Evolutionary conservation across 306 rosid genomes (phyloP), one percentile per base, ranked within the genome.

Genomic region (Nissolia schottii): DNA sequence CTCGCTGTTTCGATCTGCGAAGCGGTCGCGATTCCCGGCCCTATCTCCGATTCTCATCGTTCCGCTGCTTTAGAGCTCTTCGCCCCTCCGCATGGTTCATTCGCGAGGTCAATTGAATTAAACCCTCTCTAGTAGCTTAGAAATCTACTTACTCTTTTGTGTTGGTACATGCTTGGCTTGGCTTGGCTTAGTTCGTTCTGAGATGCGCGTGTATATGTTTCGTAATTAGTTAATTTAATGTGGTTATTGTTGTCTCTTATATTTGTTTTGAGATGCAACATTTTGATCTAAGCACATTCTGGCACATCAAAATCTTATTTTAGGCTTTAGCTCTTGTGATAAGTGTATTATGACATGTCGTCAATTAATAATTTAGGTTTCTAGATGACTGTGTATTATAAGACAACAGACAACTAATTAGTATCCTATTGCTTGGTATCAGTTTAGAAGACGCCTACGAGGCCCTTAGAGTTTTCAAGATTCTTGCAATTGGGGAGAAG

Each of bases 381-480:
- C 38, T 48, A 40, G 43, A 25, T 46, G 20, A 22, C 23, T 34
- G 22, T 38, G 7, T 32, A 59, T 24, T 23, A n/a, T n/a, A n/a
- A n/a, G n/a, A n/a, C n/a, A n/a, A n/a, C n/a, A 55, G 50, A 14
- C 65, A 59, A 73, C 72, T 57, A 29, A 79, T 50, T 65, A 28
- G 23, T 35, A 11, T 74, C 5, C 22, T 79, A 6, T 71, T 18
- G 5, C 46, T 5, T 77, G 57, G 71, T 61, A 38, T 61, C 96
- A 95, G 99, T 83, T 76, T 91, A 45, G 96, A 95, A 82, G 90
- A 88, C 61, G 76, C 96, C 37, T 88, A 88, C 48, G 96, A 89
- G 82, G 96, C 92, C 16, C 58, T 89, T 6, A 86, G 90, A 78
- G 84, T 91, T 25, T 88, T 88, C 75, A 90, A 89, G 79, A 76